Evolutionary conservation across 1,284 basidiomycete species (phyloP).

Genomic region (Ustilago hordei): DNA sequence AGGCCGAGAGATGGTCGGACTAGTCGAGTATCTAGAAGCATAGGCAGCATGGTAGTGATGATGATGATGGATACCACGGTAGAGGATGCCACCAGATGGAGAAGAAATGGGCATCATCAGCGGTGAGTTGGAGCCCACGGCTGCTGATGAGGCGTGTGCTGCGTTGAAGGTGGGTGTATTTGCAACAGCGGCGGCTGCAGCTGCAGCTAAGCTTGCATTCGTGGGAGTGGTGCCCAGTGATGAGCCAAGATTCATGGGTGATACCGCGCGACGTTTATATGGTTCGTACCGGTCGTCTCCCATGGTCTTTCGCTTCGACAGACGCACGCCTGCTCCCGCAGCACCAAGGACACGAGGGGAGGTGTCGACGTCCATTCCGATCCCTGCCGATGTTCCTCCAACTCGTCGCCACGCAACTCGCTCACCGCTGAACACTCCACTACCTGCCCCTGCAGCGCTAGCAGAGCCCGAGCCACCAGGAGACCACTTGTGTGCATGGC

Average conservation of each 20-base stretch:
- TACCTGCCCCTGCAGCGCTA: conserved; percentile 7
- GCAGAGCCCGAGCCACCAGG: conserved; percentile 15
- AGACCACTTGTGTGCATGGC: conserved; percentile 45
- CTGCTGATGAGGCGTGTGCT: not conserved
- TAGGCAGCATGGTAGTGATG: conserved; percentile 21
- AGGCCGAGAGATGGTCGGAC: conserved; percentile 41
- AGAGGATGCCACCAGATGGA: conserved; percentile 25
- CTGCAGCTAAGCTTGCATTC: conserved; percentile 14
- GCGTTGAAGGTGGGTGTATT: not conserved
- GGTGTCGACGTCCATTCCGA: conserved; percentile 43
- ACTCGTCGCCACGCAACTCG: conserved; percentile 33
- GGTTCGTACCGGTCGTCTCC: conserved; percentile 54
- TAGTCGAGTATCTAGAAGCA: conserved; percentile 36
- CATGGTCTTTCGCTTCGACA: conserved; percentile 49
- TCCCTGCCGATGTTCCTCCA: conserved; percentile 3
- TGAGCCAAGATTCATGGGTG: conserved; percentile 47
- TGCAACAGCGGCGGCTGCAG: conserved; percentile 9
- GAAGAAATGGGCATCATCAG: conserved; percentile 38
- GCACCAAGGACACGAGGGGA: conserved; percentile 31
- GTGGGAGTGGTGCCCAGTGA: conserved; percentile 23
- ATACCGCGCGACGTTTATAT: conserved; percentile 56
- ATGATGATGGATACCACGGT: conserved; percentile 19
- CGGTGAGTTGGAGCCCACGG: conserved; percentile 24
- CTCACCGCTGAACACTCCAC: conserved; percentile 19
- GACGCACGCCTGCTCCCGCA: conserved; percentile 15